Percentiles rank a stretch among this genome's conserved stretches.
Evolutionary conservation across 1,139 yeast species (phyloP).

Genomic region (Tardiomyces digboiensis): DNA sequence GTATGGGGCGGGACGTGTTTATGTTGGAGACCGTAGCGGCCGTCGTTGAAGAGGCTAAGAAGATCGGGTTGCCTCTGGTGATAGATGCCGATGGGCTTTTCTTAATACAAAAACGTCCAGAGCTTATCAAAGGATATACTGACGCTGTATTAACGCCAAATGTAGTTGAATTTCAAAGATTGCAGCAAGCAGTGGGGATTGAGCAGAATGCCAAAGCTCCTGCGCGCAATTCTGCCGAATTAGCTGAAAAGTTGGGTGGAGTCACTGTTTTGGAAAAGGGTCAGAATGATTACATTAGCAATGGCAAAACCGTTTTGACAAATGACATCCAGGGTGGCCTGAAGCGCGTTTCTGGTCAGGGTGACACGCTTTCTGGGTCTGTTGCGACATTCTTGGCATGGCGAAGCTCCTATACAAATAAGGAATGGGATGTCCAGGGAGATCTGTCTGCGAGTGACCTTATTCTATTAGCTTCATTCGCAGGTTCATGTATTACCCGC

Average conservation of each 20-base stretch:
- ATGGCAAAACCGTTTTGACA: constrained; percentile 25
- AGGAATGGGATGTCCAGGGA: constrained; percentile 43
- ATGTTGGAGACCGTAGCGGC: constrained; percentile 53
- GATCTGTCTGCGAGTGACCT: constrained; percentile 17
- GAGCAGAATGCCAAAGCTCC: constrained; percentile 6
- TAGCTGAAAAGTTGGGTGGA: constrained; percentile 53
- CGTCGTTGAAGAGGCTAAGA: constrained; percentile 48
- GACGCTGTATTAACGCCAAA: constrained; percentile 80
- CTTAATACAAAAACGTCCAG: constrained; percentile 48
- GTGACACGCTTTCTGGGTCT: constrained; percentile 70
- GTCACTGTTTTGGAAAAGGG: constrained; percentile 73
- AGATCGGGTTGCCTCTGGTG: constrained; percentile 50
- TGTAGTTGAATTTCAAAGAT: constrained; percentile 69
- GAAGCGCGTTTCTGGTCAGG: constrained; percentile 83
- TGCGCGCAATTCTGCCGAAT: constrained; percentile 18
- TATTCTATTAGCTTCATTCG: constrained; percentile 56
- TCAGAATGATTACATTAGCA: constrained; percentile 48
- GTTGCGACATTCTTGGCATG: constrained; percentile 60
- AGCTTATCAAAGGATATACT: constrained; percentile 39
- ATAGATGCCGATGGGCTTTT: constrained; percentile 86
- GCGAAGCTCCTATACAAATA: constrained; percentile 48
- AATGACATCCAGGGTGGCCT: constrained; percentile 45
- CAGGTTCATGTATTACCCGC: constrained; percentile 64
- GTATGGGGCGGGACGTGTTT: constrained; percentile 72
- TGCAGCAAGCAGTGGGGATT: constrained; percentile 41